Evolutionary conservation across 1,284 basidiomycete species (phyloP).

Genomic region (Melanopsichium pennsylvanicum): DNA sequence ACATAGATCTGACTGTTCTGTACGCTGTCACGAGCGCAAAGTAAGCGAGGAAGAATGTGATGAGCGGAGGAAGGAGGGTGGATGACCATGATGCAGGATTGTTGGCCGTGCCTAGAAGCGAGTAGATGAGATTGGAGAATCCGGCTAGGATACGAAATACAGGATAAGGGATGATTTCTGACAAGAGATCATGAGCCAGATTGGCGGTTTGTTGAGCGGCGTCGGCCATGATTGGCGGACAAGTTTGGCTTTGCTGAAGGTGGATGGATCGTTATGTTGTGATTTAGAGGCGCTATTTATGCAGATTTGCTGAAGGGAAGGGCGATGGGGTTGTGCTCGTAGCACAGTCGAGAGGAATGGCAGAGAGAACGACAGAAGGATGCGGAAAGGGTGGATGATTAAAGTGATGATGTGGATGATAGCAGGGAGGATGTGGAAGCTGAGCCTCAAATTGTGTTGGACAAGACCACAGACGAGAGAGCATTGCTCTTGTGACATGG

Average conservation of each 20-base stretch:
- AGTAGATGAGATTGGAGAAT: slow-evolving; percentile 51
- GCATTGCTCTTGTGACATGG: slow-evolving; percentile 1
- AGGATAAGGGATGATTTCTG: slow-evolving; percentile 37
- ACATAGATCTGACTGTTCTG: slow-evolving; percentile 39
- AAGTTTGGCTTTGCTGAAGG: too few relatives aligned
- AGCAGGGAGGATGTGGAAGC: slow-evolving; percentile 21
- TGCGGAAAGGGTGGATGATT: background rate
- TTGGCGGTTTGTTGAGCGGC: slow-evolving; percentile 8
- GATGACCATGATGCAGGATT: slow-evolving; percentile 51
- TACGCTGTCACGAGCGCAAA: slow-evolving; percentile 51
- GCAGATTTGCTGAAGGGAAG: too few relatives aligned
- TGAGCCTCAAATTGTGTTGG: background rate
- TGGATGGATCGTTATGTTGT: too few relatives aligned
- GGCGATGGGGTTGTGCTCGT: too few relatives aligned
- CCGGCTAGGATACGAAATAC: slow-evolving; percentile 44
- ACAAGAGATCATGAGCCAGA: slow-evolving; percentile 33
- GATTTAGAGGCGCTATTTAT: too few relatives aligned
- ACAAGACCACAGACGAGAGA: too few relatives aligned
- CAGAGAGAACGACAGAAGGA: background rate
- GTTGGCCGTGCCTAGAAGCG: slow-evolving; percentile 35
- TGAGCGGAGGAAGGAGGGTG: slow-evolving; percentile 47
- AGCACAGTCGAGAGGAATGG: too few relatives aligned
- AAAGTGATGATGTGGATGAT: slow-evolving; percentile 27
- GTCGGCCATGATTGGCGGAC: slow-evolving; percentile 23
- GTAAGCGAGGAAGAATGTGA: slow-evolving; percentile 54